Conservation (phyloP, 306 rosid species). For the Dryas drummondii region DNA sequence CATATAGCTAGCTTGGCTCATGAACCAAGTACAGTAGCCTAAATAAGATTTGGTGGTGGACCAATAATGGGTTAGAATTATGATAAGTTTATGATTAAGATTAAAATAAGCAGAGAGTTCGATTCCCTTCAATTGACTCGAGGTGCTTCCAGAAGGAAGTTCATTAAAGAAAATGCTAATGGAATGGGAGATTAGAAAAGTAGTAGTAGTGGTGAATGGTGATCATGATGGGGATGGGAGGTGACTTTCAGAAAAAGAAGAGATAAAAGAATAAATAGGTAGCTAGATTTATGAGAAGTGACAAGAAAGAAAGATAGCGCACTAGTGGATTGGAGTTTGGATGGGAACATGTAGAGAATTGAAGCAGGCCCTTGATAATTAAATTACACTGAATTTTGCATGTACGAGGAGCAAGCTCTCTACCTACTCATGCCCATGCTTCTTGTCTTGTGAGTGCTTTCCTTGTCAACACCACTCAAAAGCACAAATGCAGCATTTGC, state of each 20-base stretch:
- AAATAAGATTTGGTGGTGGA: too few relatives aligned
- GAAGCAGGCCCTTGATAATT: neutral
- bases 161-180: neutral
- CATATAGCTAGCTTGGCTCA: too few relatives aligned
- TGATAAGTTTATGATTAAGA: too few relatives aligned
- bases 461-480: neutral
- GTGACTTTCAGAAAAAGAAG: neutral
- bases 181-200: neutral
- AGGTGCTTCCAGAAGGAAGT: neutral
- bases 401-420: neutral
- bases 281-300: neutral
- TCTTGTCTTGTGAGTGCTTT: neutral
- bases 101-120: too few relatives aligned
- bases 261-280: neutral
- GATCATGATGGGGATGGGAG: neutral
- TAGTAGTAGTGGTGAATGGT: neutral
- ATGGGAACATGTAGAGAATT: neutral
- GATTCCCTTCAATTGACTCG: too few relatives aligned
- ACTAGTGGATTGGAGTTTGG: neutral
- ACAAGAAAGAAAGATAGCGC: neutral
- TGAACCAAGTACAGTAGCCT: too few relatives aligned
- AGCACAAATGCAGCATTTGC: neutral
- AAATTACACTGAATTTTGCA: neutral
- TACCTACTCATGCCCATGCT: neutral
- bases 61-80: too few relatives aligned